Base-by-base conservation (phyloP, 2,329 filamentous ascomycete genomes). In the Pyricularia sp. region DNA sequence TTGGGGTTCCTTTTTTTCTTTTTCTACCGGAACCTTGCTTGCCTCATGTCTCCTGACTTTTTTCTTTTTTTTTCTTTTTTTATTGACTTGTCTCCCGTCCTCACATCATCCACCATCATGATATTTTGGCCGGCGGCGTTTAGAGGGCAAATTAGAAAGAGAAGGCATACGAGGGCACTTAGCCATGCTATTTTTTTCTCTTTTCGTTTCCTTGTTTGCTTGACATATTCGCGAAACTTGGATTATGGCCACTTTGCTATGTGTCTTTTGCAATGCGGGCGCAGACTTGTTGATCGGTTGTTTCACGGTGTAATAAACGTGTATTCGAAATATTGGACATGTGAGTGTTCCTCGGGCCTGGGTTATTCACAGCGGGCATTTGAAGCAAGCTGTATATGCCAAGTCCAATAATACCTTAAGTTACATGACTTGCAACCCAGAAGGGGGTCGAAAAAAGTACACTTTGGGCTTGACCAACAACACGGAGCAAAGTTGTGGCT, bases 111-210 rank as follows among this genome's bases (percentile, higher is more conserved):
- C 64, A 66, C 64, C 42, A 68, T 70, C 69, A 23, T 58, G 65
- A 65, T 64, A 25, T 42, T 65, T 55, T 65, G 69, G 61, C 68
- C 36, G 42, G 42, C 59, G 73, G 72, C 71, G 72, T 74, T 72
- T 69, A 69, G 69, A 71, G 70, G 71, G 42, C 42, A 50, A 50
- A 50, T 36, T 70, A 71, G 70, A 59, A 69, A 72, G 72, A 72
- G 71, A 72, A 69, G 68, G 70, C 69, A 68, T 71, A 64, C 66
- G 20, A 65, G 64, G 64, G 42, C 66, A 68, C 68, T 64, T 50
- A 50, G 17, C 42, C 42, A 50, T 50, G 17, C 42, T n/a, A n/a
- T 64, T 17, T 69, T 59, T 67, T 42, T 70, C 25, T 12, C 64
- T 70, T 31, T 65, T 36, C 5, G 12, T 2, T 36, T 14, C 14